phyloP scores from a whole-genome alignment of 2,329 filamentous ascomycete genomes.

The Colletotrichum caudatum region DNA sequence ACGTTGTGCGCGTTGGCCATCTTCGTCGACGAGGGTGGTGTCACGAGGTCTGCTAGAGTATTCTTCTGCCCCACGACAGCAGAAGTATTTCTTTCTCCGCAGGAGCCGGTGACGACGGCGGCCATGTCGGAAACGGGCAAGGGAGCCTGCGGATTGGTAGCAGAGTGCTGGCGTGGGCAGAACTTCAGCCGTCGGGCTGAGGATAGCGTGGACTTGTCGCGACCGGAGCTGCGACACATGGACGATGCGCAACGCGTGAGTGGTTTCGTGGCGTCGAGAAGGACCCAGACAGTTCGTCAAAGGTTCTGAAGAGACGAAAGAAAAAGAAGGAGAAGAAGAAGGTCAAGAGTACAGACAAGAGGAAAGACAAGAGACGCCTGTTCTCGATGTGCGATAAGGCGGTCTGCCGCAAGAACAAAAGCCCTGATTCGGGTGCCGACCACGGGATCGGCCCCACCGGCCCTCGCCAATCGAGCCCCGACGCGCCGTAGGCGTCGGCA shows the following conservation, averaged over 20 bases:
- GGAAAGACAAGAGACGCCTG: neutral
- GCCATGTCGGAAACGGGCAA: neutral
- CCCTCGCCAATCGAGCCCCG: constrained; percentile 15
- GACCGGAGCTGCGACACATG: neutral
- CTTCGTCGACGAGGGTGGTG: neutral
- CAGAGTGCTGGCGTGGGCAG: neutral
- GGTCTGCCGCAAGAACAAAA: constrained; percentile 10
- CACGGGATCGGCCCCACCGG: constrained; percentile 22
- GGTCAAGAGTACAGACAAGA: neutral
- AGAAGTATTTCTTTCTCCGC: neutral
- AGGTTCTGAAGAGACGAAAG: neutral
- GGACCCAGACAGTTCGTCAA: neutral
- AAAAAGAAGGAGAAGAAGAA: neutral
- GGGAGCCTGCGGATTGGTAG: neutral
- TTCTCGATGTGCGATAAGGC: constrained; percentile 8
- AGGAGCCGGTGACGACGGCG: neutral
- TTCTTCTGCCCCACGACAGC: neutral
- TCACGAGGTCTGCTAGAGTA: neutral
- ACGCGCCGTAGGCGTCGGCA: constrained; percentile 3
- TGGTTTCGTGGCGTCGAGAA: neutral
- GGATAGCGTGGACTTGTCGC: neutral
- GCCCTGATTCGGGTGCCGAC: constrained; percentile 11
- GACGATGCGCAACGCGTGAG: neutral
- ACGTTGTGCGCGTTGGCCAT: neutral
- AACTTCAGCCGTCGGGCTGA: neutral